A percentile compares a stretch with the other conserved stretches of the same genome.
These are phyloP conservation scores for Aurinia saxatilis DNA, from an alignment of 345 rosid genomes.

Conservation along the genomic window DNA sequence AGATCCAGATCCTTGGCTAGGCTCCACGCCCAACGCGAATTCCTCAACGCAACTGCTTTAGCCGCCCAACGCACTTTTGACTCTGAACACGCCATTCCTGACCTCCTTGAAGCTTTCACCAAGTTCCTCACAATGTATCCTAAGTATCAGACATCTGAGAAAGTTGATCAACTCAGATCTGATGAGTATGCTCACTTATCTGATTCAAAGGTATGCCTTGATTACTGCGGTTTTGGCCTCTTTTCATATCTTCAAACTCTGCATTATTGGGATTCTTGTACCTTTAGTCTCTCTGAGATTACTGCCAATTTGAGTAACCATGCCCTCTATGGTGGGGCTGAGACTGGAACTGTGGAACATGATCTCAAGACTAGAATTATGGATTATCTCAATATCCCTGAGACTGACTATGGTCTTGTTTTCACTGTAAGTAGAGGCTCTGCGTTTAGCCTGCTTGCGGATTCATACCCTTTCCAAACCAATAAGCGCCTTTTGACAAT, in stretches of 20 bases:
- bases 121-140: conserved; percentile 83
- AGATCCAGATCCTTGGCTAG: conserved; percentile 75
- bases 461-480: conserved; percentile 65
- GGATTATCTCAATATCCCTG: conserved; percentile 74
- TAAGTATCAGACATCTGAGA: conserved; percentile 59
- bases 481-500: conserved; percentile 66
- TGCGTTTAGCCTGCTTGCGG: conserved; percentile 72
- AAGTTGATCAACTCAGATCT: conserved; percentile 54
- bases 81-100: conserved; percentile 47
- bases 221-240: conserved; percentile 79
- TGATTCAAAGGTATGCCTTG: conserved; percentile 74
- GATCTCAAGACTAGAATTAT: conserved; percentile 71
- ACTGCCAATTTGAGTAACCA: conserved; percentile 82
- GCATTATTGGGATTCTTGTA: conserved; percentile 65
- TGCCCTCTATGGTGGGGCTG: conserved; percentile 74
- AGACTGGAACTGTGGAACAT: conserved; percentile 63
- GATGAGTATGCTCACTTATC: conserved; percentile 59
- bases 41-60: conserved; percentile 59
- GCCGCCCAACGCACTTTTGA: conserved; percentile 52
- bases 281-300: conserved; percentile 64
- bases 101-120: conserved; percentile 48
- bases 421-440: conserved; percentile 82
- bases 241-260: conserved; percentile 59
- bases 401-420: conserved; percentile 71
- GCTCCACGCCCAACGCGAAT: conserved; percentile 67